Percentiles rank a stretch among this genome's conserved stretches.
These are phyloP conservation scores for Beauveria caledonica DNA, from an alignment of 2,329 filamentous ascomycete genomes.

Conservation along the genomic window DNA sequence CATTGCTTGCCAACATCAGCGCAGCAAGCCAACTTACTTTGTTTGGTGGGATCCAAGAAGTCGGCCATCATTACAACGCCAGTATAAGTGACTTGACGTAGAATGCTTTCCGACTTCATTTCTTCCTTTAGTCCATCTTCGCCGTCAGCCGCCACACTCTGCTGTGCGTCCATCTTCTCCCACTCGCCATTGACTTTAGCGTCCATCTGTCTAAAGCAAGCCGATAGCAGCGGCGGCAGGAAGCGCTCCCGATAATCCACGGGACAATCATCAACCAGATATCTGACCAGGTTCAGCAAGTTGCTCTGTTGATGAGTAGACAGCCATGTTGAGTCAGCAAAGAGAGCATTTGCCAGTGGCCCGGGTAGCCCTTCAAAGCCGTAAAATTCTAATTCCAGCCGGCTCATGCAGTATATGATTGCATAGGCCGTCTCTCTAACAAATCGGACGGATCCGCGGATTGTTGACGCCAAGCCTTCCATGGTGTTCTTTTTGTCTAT, in stretches of 20 bases:
- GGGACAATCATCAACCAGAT: constrained; percentile 88
- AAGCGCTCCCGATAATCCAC: constrained; percentile 69
- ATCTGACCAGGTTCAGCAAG: constrained; percentile 79
- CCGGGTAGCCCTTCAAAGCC: constrained; percentile 76
- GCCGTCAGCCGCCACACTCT: constrained; percentile 55
- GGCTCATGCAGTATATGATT: constrained; percentile 87
- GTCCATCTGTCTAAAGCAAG: constrained; percentile 80
- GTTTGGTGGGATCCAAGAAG: constrained; percentile 68
- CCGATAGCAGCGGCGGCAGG: constrained; percentile 72
- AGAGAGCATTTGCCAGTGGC: constrained; percentile 76
- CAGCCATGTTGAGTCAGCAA: constrained; percentile 71
- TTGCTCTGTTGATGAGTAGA: constrained; percentile 92
- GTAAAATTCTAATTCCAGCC: constrained; percentile 82
- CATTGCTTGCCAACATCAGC: neutral
- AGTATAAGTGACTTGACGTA: constrained; percentile 86
- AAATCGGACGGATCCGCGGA: constrained; percentile 79
- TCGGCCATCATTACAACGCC: constrained; percentile 87
- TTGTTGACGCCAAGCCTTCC: constrained; percentile 88
- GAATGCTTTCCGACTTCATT: constrained; percentile 95
- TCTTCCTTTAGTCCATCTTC: constrained; percentile 80
- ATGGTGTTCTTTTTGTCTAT: constrained; percentile 81
- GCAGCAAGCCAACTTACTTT: constrained; percentile 38
- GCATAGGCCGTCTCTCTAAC: constrained; percentile 92
- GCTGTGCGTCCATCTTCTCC: constrained; percentile 62
- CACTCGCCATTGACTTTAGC: constrained; percentile 81